Percentiles rank a stretch among this genome's conserved stretches.
Evolutionary conservation across 768 basidiomycete genomes (phyloP).

Genomic region (Panellus pusillus): DNA sequence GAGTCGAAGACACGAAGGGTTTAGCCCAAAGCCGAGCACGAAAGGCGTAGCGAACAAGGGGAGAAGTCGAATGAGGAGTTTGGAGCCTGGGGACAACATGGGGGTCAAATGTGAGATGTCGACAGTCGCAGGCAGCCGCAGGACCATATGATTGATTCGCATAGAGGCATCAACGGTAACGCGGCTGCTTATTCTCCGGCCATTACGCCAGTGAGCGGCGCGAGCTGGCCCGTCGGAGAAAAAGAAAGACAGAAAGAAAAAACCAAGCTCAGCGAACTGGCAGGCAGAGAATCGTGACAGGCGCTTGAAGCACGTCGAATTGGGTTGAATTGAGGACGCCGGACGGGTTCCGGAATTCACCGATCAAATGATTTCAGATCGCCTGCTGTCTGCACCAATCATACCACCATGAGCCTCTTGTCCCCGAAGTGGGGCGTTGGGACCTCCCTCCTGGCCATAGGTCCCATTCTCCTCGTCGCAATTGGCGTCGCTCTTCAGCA

Average conservation of each 20-base stretch:
- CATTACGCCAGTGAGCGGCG: too few species aligned
- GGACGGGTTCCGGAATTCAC: too few species aligned
- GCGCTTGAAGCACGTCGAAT: too few species aligned
- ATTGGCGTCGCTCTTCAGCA: constrained; percentile 49
- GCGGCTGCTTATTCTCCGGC: too few species aligned
- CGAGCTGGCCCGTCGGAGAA: background rate
- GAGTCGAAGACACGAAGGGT: background rate
- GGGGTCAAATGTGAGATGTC: background rate
- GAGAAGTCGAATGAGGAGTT: constrained; percentile 1
- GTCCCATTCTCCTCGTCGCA: constrained; percentile 53
- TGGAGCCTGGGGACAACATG: constrained; percentile 11
- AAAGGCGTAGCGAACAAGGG: background rate
- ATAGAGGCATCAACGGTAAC: background rate
- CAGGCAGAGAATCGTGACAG: too few species aligned
- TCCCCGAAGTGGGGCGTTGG: constrained; percentile 53
- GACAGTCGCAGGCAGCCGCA: too few species aligned
- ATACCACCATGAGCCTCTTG: constrained; percentile 22
- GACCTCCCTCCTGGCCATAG: constrained; percentile 53
- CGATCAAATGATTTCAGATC: too few species aligned
- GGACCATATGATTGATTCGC: background rate
- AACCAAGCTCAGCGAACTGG: too few species aligned
- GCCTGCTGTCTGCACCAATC: too few species aligned
- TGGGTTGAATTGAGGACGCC: too few species aligned
- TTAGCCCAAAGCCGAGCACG: background rate
- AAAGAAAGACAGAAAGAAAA: background rate